A percentile compares a stretch with the other conserved stretches of the same genome.
Evolutionary conservation across 1,284 basidiomycete species (phyloP).

Genomic region (Ceratobasidium sp.): DNA sequence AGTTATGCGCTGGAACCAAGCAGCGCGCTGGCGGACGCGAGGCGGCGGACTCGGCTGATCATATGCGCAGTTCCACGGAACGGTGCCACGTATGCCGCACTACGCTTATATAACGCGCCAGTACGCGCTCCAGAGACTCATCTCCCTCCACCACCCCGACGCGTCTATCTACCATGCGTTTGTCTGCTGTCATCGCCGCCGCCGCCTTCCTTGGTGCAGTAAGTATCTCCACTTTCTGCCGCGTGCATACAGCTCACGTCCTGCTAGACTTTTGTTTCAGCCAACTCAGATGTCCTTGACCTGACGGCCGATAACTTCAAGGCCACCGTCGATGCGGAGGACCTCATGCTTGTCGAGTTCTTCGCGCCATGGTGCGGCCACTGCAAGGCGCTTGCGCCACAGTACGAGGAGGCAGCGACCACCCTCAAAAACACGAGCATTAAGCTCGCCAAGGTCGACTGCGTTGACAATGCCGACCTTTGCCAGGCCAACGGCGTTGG

Average conservation of each 20-base stretch:
- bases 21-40: slow-evolving; percentile 1
- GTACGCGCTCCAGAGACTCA: slow-evolving; percentile 16
- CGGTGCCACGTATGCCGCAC: slow-evolving; percentile 35
- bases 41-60: slow-evolving; percentile 26
- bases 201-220: slow-evolving; percentile 60
- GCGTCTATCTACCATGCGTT: slow-evolving; percentile 68
- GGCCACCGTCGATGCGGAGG: slow-evolving; percentile 71
- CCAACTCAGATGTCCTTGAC: slow-evolving; percentile 86
- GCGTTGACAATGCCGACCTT: slow-evolving; percentile 87
- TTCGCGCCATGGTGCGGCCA: slow-evolving; percentile 94
- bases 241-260: slow-evolving; percentile 56
- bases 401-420: slow-evolving; percentile 97
- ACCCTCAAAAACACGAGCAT: slow-evolving; percentile 89
- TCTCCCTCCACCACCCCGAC: slow-evolving; percentile 18
- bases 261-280: slow-evolving; percentile 60
- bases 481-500: slow-evolving; percentile 86
- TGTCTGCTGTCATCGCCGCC: slow-evolving; percentile 63
- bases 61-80: slow-evolving; percentile 27
- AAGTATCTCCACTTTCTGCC: neutral
- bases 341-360: slow-evolving; percentile 94
- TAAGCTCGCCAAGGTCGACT: slow-evolving; percentile 96
- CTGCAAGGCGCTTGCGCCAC: slow-evolving; percentile 91
- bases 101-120: slow-evolving; percentile 38
- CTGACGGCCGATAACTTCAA: slow-evolving; percentile 80
- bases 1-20: slow-evolving; percentile 31